Evolutionary conservation across 805 yeast genomes (phyloP).

Genomic region (Kazachstania kunashirensis): DNA sequence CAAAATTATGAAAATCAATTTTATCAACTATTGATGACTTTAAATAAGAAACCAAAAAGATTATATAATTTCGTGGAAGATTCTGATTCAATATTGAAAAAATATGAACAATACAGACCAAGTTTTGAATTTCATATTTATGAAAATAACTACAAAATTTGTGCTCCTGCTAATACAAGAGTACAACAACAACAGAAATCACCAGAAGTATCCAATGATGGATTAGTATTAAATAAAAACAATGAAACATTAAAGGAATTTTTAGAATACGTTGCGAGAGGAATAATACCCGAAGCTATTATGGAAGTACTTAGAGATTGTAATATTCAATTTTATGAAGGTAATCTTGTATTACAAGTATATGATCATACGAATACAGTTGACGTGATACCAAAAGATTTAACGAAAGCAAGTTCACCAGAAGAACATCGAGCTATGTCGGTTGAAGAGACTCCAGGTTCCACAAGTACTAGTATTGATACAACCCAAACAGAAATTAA

Average conservation of each 20-base stretch:
- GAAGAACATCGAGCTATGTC: no score
- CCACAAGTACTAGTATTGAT: background rate
- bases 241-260: slow-evolving; percentile 74
- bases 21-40: slow-evolving; percentile 27
- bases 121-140: slow-evolving; percentile 84
- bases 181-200: slow-evolving; percentile 30
- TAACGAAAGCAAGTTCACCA: slow-evolving; percentile 1
- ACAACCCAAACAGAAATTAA: background rate
- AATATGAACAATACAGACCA: slow-evolving; percentile 68
- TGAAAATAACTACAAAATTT: slow-evolving; percentile 84
- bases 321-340: slow-evolving; percentile 77
- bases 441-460: no score
- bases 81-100: slow-evolving; percentile 60
- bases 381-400: slow-evolving; percentile 18
- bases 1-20: slow-evolving; percentile 35
- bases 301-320: slow-evolving; percentile 85
- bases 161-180: slow-evolving; percentile 47
- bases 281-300: slow-evolving; percentile 80
- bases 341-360: slow-evolving; percentile 78
- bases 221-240: slow-evolving; percentile 63
- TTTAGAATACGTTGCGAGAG: slow-evolving; percentile 65
- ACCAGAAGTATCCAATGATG: slow-evolving; percentile 40
- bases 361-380: slow-evolving; percentile 64
- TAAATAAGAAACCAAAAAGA: slow-evolving; percentile 35
- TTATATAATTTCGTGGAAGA: slow-evolving; percentile 58